These are phyloP conservation scores for Talaromyces atroroseus DNA, from an alignment of 2,329 filamentous ascomycete species.

Conservation along the genomic window DNA sequence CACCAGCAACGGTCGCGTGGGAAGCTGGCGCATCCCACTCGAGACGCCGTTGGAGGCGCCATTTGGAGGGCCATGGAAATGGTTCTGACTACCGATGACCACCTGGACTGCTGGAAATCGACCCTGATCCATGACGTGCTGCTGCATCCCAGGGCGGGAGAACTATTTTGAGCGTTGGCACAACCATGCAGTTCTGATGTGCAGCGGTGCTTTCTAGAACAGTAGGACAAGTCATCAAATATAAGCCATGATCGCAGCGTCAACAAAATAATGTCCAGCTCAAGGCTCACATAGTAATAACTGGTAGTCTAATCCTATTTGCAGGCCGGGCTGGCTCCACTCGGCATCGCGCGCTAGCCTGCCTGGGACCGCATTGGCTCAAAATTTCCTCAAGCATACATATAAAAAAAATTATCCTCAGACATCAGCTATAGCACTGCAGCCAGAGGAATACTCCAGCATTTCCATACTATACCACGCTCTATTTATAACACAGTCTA, in stretches of 20 bases:
- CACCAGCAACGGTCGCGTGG: constrained; percentile 36
- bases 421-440: no score
- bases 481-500: not conserved
- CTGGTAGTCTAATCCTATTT: no score
- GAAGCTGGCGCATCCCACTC: constrained; percentile 18
- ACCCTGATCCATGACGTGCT: constrained; percentile 35
- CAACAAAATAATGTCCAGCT: constrained; percentile 9
- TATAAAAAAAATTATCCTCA: not conserved
- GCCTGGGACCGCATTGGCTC: constrained; percentile 1
- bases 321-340: constrained; percentile 7
- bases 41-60: constrained; percentile 16
- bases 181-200: constrained; percentile 8
- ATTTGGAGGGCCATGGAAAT: constrained; percentile 19
- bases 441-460: not conserved
- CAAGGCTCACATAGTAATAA: constrained; percentile 5
- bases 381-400: constrained; percentile 4
- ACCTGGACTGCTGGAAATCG: constrained; percentile 38
- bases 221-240: not conserved
- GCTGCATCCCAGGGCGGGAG: constrained; percentile 19
- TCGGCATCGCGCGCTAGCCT: not conserved
- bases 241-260: constrained; percentile 6
- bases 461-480: not conserved
- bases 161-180: constrained; percentile 17
- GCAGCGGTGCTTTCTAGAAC: not conserved
- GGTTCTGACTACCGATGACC: constrained; percentile 32